Percentiles rank a stretch among this genome's conserved stretches.
Evolutionary conservation across 257 asterid species (phyloP).

Genomic region (Primulina huaijiensis): DNA sequence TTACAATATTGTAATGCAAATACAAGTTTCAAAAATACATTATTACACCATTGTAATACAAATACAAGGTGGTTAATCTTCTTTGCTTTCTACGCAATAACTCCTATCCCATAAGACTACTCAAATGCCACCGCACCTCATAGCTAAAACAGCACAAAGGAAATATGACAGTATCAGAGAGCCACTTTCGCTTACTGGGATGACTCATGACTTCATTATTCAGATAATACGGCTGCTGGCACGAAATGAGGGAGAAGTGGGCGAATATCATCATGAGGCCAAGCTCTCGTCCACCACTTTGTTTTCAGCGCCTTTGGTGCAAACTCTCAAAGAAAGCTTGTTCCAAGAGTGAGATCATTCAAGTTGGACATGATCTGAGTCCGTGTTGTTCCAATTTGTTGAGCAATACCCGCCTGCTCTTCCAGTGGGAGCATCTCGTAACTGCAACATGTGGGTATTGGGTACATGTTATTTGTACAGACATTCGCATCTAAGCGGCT

Average conservation of each 20-base stretch:
- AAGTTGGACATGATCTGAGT: slow-evolving; percentile 74
- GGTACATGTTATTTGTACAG: slow-evolving; percentile 1
- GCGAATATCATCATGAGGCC: not conserved
- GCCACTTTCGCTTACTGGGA: not conserved
- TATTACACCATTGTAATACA: not conserved
- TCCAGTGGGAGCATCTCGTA: slow-evolving; percentile 82
- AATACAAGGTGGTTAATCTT: not conserved
- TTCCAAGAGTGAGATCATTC: slow-evolving; percentile 71
- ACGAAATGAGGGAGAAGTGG: not conserved
- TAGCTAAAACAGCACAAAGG: not conserved
- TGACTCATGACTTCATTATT: not conserved
- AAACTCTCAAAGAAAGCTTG: slow-evolving; percentile 66
- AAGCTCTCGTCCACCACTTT: not conserved
- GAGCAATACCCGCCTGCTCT: slow-evolving; percentile 79
- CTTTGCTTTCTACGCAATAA: not conserved
- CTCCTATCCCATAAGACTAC: not conserved
- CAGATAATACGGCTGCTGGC: not conserved
- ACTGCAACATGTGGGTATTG: slow-evolving; percentile 41
- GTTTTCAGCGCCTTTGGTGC: not conserved
- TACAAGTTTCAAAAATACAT: not conserved
- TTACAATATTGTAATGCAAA: not conserved
- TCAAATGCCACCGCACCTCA: not conserved
- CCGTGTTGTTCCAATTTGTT: slow-evolving; percentile 88
- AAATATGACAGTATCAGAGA: not conserved
- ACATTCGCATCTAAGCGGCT: not conserved